Conservation (phyloP, 495 filamentous ascomycete species). For the Rusavskia elegans region DNA sequence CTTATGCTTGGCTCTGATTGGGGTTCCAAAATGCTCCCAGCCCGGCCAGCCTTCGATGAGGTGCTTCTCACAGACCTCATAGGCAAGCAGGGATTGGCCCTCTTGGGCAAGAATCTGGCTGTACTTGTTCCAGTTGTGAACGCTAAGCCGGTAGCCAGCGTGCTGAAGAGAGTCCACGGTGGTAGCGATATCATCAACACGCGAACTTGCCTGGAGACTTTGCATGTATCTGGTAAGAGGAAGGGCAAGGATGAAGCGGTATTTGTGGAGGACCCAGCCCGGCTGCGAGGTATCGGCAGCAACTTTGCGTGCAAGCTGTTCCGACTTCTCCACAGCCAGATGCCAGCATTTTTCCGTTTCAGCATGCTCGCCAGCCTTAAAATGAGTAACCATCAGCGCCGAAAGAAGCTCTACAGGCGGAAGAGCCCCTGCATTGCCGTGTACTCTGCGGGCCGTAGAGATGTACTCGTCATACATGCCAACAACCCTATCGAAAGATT, state of each 20-base stretch:
- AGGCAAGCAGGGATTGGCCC: slow-evolving; percentile 34
- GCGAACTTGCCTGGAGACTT: slow-evolving; percentile 29
- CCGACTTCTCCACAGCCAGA: slow-evolving; percentile 36
- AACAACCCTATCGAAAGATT: slow-evolving; percentile 35
- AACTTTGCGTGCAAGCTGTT: slow-evolving; percentile 21
- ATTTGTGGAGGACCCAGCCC: slow-evolving; percentile 29
- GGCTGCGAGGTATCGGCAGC: slow-evolving; percentile 10
- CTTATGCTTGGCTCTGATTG: slow-evolving; percentile 10
- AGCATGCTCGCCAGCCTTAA: slow-evolving; percentile 35
- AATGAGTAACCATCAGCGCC: slow-evolving; percentile 47
- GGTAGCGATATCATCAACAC: slow-evolving; percentile 28
- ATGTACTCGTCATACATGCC: slow-evolving; percentile 40
- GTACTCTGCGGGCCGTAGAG: slow-evolving; percentile 17
- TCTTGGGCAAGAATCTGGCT: slow-evolving; percentile 29
- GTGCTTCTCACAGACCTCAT: slow-evolving; percentile 48
- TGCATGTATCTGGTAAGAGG: slow-evolving; percentile 46
- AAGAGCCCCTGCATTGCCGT: slow-evolving; percentile 11
- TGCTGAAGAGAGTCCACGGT: slow-evolving; percentile 34
- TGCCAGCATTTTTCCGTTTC: slow-evolving; percentile 52
- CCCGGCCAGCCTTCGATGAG: slow-evolving; percentile 64
- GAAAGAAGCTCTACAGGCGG: slow-evolving; percentile 42
- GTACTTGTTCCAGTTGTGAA: slow-evolving; percentile 34
- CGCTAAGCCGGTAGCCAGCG: slow-evolving; percentile 51
- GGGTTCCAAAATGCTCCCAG: slow-evolving; percentile 29
- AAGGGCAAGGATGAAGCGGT: slow-evolving; percentile 40